Evolutionary conservation across 164 flowering plant species (phyloP), one percentile per base, ranked within the genome.

Genomic region (Berberis vulgaris): DNA sequence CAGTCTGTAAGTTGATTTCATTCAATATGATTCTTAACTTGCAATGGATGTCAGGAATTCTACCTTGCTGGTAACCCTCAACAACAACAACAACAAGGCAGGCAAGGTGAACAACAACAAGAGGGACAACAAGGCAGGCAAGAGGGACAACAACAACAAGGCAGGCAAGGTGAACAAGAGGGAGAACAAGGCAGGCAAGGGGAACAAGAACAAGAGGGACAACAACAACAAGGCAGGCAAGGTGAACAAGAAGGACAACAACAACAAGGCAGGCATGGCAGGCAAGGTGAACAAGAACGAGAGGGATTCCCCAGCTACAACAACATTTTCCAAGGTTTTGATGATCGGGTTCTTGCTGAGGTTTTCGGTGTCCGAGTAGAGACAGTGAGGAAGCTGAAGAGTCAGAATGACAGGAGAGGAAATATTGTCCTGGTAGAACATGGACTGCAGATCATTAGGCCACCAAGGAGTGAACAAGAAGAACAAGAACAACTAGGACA

Each of bases 301-400:
- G 54, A 50, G 54, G n/a, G 38, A 4, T 52, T 26, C 4, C n/a
- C 54, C 54, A 70, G 57, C 72, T 26, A 26, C 26, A 84, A 26
- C 26, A 26, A 76, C 68, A 38, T 83, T 3, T 77, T 81, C 67
- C 49, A 54, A 2, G 84, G 79, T 11, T 68, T 84, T 53, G 72
- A 69, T 42, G 54, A 52, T 4, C 12, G 62, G 40, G 57, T 26
- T 1, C 39, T 79, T 57, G 79, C 74, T 0, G 73, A 79, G 58
- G 72, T 65, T 7, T 72, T 73, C 26, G 73, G 66, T 0, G 75
- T 79, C 1, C 45, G 62, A 61, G 56, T 43, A n/a, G 78, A 79
- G 56, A 69, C 72, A 1, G 81, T 75, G 5, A 67, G 66, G 49
- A 75, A 41, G 49, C 66, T 81, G 12, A 74, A 61, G 49, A 41